Conservation (phyloP, 306 rosid species). For the Malus orientalis region DNA sequence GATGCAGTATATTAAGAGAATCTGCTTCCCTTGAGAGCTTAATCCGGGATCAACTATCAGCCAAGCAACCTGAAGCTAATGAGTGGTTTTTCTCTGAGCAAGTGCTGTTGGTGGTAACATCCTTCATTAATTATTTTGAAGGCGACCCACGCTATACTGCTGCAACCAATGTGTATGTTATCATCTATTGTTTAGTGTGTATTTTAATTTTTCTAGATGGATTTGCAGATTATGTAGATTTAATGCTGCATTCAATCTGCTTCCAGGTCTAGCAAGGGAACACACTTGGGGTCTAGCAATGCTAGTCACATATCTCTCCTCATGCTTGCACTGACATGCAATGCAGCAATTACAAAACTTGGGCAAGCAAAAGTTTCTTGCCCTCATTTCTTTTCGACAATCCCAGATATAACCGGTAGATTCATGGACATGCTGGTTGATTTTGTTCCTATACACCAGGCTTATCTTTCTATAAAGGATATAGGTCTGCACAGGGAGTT, state of each 20-base stretch:
- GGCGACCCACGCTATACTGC: conserved; percentile 56
- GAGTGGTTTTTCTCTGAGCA: conserved; percentile 96
- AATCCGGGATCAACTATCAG: conserved; percentile 67
- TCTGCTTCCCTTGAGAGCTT: conserved; percentile 80
- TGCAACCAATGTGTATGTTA: conserved; percentile 61
- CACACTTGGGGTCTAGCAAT: conserved; percentile 30
- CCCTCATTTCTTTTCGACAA: conserved; percentile 73
- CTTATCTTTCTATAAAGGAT: conserved; percentile 64
- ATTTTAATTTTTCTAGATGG: conserved; percentile 9
- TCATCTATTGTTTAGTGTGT: conserved; percentile 10
- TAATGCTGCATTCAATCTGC: conserved; percentile 14
- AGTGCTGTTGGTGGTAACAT: conserved; percentile 61
- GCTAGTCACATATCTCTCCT: conserved; percentile 58
- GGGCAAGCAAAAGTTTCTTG: conserved; percentile 84
- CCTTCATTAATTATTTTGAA: conserved; percentile 67
- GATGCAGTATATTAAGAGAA: conserved; percentile 71
- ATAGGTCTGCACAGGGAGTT: conserved; percentile 78
- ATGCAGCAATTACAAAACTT: conserved; percentile 75
- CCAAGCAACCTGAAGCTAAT: conserved; percentile 73
- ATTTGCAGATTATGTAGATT: conserved; percentile 11
- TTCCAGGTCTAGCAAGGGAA: conserved; percentile 60
- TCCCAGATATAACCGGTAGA: conserved; percentile 72
- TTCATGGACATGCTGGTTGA: conserved; percentile 90
- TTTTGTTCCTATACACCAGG: conserved; percentile 62
- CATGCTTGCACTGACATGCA: conserved; percentile 78